These are phyloP conservation scores for Candida alai DNA, from an alignment of 805 yeast genomes.

Conservation along the genomic window DNA sequence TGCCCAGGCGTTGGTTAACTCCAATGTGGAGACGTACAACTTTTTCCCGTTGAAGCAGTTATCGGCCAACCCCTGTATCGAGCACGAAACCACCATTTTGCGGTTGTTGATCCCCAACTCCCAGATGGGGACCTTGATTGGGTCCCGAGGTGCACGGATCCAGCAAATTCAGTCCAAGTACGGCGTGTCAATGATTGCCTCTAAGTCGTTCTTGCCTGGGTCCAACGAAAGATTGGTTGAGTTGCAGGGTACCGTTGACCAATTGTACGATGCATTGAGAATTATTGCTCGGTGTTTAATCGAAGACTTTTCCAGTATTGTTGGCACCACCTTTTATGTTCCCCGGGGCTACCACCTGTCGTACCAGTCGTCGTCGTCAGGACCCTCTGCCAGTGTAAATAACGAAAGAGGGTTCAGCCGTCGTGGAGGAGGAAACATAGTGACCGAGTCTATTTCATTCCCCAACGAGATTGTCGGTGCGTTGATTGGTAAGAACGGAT, in stretches of 20 bases:
- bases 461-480: slow-evolving; percentile 87
- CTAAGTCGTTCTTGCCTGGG: slow-evolving; percentile 75
- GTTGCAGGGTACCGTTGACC: slow-evolving; percentile 71
- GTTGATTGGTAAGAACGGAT: slow-evolving; percentile 79
- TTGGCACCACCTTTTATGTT: slow-evolving; percentile 60
- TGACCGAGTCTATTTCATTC: slow-evolving; percentile 48
- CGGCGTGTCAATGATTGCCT: slow-evolving; percentile 78
- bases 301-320: slow-evolving; percentile 67
- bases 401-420: background rate
- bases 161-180: slow-evolving; percentile 69
- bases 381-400: slow-evolving; percentile 5
- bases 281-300: slow-evolving; percentile 66
- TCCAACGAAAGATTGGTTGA: slow-evolving; percentile 86
- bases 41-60: slow-evolving; percentile 60
- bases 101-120: slow-evolving; percentile 76
- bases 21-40: slow-evolving; percentile 38
- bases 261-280: slow-evolving; percentile 54
- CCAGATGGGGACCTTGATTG: slow-evolving; percentile 87
- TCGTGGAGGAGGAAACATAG: slow-evolving; percentile 4
- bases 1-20: slow-evolving; percentile 57
- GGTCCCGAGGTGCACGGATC: slow-evolving; percentile 76
- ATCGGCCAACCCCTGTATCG: slow-evolving; percentile 47
- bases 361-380: too few species aligned
- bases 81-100: slow-evolving; percentile 51
- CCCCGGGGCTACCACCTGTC: slow-evolving; percentile 40